Conservation (phyloP, 768 basidiomycete genomes). For the Hysterangium stoloniferum region DNA sequence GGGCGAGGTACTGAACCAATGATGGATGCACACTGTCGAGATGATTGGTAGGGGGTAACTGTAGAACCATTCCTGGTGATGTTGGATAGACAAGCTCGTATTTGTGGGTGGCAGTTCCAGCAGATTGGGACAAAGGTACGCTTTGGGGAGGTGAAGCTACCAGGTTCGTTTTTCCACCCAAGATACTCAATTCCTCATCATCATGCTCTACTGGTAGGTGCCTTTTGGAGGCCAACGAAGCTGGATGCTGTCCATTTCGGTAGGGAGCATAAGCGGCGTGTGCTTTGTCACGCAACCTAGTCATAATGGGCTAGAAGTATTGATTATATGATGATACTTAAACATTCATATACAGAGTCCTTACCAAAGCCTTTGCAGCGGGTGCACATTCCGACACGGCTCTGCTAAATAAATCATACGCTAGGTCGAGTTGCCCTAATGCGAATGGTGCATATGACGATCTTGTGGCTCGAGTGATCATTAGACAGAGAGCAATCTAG, state of each 20-base stretch:
- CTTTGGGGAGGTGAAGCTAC: constrained; percentile 30
- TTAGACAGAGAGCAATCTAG: constrained; percentile 57
- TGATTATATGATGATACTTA: no score
- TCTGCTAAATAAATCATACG: constrained; percentile 47
- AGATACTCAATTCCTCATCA: constrained; percentile 53
- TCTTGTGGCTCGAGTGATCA: constrained; percentile 55
- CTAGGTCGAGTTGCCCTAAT: constrained; percentile 51
- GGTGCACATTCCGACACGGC: constrained; percentile 54
- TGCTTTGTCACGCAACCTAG: constrained; percentile 55
- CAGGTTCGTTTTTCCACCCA: constrained; percentile 60
- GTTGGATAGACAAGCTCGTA: constrained; percentile 2
- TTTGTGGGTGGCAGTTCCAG: background rate
- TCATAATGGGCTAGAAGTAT: constrained; percentile 50
- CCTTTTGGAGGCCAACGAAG: constrained; percentile 28
- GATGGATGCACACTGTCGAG: constrained; percentile 12
- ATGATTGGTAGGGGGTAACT: constrained; percentile 10
- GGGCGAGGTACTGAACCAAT: constrained; percentile 8
- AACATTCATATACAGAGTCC: no score
- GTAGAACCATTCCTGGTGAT: constrained; percentile 7
- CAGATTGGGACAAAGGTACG: background rate
- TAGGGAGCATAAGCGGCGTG: constrained; percentile 50
- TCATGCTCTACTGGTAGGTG: constrained; percentile 39
- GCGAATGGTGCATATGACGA: constrained; percentile 52
- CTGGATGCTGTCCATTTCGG: constrained; percentile 28
- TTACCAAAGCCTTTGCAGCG: constrained; percentile 50